Percentiles rank a stretch among this genome's conserved stretches.
These are phyloP conservation scores for Pulchroboletus neoregius DNA, from an alignment of 1,284 basidiomycete species.

Conservation along the genomic window DNA sequence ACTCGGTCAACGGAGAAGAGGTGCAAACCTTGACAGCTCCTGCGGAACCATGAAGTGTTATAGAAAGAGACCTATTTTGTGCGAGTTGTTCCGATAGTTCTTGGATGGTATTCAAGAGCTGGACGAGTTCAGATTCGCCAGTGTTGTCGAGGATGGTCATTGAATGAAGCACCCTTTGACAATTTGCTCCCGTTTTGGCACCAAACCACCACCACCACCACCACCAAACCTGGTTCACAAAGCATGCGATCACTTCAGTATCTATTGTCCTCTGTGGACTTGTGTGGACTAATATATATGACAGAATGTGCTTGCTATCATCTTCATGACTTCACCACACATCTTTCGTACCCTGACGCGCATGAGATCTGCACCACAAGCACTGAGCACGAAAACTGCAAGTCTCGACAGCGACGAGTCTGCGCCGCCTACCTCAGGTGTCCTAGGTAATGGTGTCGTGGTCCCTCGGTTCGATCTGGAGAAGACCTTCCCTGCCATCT, in stretches of 20 bases:
- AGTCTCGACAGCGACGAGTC: conserved; percentile 17
- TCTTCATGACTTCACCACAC: conserved; percentile 12
- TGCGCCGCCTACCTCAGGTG: conserved; percentile 7
- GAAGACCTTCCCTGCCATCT: conserved; percentile 32
- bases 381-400: conserved; percentile 10
- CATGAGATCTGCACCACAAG: conserved; percentile 1
- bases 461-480: conserved; percentile 28
- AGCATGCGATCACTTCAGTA: neutral
- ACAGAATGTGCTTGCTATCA: too few species aligned
- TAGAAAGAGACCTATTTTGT: conserved; percentile 65
- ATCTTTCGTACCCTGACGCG: conserved; percentile 14
- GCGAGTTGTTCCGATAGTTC: conserved; percentile 83
- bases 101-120: conserved; percentile 70
- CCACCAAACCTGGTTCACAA: conserved; percentile 3
- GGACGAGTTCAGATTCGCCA: conserved; percentile 47
- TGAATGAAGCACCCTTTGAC: neutral
- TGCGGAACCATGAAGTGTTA: conserved; percentile 58
- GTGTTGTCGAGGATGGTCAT: conserved; percentile 44
- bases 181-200: conserved; percentile 10
- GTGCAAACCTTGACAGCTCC: conserved; percentile 74
- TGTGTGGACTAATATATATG: conserved; percentile 14
- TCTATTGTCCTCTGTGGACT: conserved; percentile 24
- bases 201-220: neutral
- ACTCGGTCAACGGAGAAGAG: neutral
- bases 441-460: neutral